These are phyloP conservation scores for Closterium sp. DNA, from an alignment of 139 green algal genomes.

Conservation along the genomic window DNA sequence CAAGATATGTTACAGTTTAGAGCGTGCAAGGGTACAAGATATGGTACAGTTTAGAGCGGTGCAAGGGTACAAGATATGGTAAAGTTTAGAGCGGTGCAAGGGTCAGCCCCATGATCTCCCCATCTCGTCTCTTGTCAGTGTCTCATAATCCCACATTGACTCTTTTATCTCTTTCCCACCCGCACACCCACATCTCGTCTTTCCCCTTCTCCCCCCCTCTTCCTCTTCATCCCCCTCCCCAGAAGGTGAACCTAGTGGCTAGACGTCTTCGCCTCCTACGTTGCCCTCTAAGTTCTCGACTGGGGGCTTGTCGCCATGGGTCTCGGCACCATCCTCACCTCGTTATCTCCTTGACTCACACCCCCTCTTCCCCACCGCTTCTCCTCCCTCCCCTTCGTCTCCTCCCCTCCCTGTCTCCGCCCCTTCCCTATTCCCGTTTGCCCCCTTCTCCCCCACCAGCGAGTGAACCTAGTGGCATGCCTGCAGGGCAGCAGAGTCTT, in stretches of 20 bases:
- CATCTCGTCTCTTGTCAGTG: too few relatives aligned
- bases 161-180: background rate
- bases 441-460: background rate
- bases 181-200: too few relatives aligned
- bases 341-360: background rate
- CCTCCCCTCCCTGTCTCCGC: too few relatives aligned
- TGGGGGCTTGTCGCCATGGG: constrained; percentile 22
- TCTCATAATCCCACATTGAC: too few relatives aligned
- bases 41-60: too few relatives aligned
- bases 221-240: background rate
- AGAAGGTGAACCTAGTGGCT: constrained; percentile 6
- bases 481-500: constrained; percentile 57
- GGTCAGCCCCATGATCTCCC: too few relatives aligned
- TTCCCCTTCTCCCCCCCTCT: too few relatives aligned
- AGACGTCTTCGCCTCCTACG: constrained; percentile 54
- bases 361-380: background rate
- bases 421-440: too few relatives aligned
- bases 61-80: too few relatives aligned
- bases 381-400: background rate
- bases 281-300: constrained; percentile 35
- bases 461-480: constrained; percentile 51
- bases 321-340: background rate
- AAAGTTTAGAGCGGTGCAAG: too few relatives aligned
- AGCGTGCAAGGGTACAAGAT: constrained; percentile 60
- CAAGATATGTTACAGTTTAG: too few relatives aligned